These are phyloP conservation scores for Mycena filopes DNA, from an alignment of 768 basidiomycete genomes.

Conservation along the genomic window DNA sequence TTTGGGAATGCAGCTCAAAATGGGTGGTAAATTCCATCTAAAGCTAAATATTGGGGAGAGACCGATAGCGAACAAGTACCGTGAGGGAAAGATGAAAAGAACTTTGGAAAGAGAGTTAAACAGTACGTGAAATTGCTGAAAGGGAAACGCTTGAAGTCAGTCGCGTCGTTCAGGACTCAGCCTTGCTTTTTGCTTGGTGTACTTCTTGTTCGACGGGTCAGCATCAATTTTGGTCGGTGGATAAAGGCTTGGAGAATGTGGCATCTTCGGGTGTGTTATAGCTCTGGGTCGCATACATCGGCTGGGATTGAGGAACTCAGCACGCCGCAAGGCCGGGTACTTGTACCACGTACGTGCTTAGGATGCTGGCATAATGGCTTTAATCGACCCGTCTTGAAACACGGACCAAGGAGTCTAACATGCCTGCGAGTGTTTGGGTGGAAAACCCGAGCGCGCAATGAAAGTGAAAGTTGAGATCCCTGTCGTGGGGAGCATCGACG, in stretches of 20 bases:
- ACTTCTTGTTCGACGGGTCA: constrained; percentile 70
- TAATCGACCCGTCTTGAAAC: constrained; percentile 87
- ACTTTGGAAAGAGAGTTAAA: too few species aligned
- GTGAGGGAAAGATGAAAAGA: too few species aligned
- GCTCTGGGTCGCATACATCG: constrained; percentile 63
- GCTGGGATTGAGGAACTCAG: constrained; percentile 73
- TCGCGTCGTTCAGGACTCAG: too few species aligned
- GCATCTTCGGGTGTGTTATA: constrained; percentile 77
- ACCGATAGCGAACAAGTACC: too few species aligned
- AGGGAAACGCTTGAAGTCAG: too few species aligned
- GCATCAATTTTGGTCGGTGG: constrained; percentile 71
- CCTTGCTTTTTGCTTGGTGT: constrained; percentile 60
- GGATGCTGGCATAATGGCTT: constrained; percentile 84
- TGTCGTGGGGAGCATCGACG: constrained; percentile 76
- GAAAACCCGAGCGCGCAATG: constrained; percentile 75
- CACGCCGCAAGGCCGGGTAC: constrained; percentile 63
- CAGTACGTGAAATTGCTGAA: too few species aligned
- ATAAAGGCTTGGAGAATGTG: constrained; percentile 71
- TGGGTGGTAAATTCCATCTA: constrained; percentile 81
- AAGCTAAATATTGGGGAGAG: too few species aligned
- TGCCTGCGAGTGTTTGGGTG: constrained; percentile 84
- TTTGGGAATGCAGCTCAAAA: constrained; percentile 89
- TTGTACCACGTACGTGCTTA: constrained; percentile 67
- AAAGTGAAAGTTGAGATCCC: constrained; percentile 78
- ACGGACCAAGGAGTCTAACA: constrained; percentile 90